Base-by-base conservation (phyloP, 805 yeast species). In the Ogataea wickerhamii region DNA sequence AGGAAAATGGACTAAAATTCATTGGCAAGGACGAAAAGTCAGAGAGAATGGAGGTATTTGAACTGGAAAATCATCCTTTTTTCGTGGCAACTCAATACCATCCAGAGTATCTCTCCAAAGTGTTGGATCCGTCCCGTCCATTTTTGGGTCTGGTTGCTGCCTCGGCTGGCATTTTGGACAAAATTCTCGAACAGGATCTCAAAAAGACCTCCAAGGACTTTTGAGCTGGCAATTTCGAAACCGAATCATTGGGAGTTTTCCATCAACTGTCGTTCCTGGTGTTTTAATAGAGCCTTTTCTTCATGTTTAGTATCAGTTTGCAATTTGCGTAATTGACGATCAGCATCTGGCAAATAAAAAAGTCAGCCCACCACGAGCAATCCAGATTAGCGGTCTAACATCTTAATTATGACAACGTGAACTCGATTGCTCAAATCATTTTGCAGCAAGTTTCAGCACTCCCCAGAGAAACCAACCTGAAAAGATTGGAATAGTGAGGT, bases 111-210 rank as follows among this genome's bases (percentile, higher is more conserved):
- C 74, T 89, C 50, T 88, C 98, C 34, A 88, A 94, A 67, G 98
- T 94, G 19, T 75, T 93, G 60, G 95, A 88, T 54, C 98, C 99
- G 38, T 89, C 97, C 19, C 78, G 85, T 63, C 99, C 99, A 38
- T 87, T 93, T 70, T 74, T 93, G 60, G 99, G 99, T 38, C 76
- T 93, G 51, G 85, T 93, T 43, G 97, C 98, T 37, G 98, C 99
- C 14, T 70, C 96, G 32, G 73, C 93, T 32, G 96, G 96, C 42
- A 74, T 80, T 40, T 72, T 93, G 56, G 85, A 83, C 44, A 71
- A 76, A 32, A 74, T 87, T 35, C 67, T 86, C 50, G 65, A 71
- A 30, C 53, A 55, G 39, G 66, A 63, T 38, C 46, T 56, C 38
- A 50, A 53, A 40, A 53, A 53, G 41, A 44, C 55, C 28, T 44